Base-by-base conservation (phyloP, 345 rosid genomes). In the Zanthoxylum bungeanum region DNA sequence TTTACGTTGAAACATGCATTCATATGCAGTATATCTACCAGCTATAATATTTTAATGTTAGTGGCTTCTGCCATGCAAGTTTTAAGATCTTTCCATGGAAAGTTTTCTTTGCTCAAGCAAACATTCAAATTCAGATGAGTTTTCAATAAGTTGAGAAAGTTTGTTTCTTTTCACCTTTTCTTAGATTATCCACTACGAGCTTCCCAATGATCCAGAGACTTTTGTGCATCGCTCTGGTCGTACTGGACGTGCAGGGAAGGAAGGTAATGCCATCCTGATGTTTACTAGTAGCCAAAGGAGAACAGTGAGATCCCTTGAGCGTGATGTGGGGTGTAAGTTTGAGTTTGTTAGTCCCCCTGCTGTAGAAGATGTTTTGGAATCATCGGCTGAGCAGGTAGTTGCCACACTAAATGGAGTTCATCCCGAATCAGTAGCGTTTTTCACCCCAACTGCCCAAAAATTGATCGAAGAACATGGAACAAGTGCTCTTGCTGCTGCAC, bases 211-310 rank as follows among this genome's bases (percentile, higher is more conserved):
- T 73, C 81, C 98, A 19, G 99, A 95, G 81, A 89, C 98, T 39
- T 95, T 95, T 88, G 99, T 94, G 78, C 98, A 92, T 75, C 97
- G 98, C 66, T 95, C 99, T 74, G 99, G 98, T 33, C 98, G 98
- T 78, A 95, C 99, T 60, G 99, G 99, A 55, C 98, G 97, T 46
- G 99, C 98, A 12, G 99, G 99, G 72, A 95, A 95, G 82, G 90
- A 86, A 88, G 99, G 99, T 73, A 83, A 88, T 80, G 93, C 98
- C 53, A 80, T 95, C 83, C 82, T 95, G 73, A 86, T 95, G 99
- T 87, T 74, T 75, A 85, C 89, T 19, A 84, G 77, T 73, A 90
- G 83, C 83, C 99, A 95, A 81, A 89, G 90, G 84, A 89, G 96
- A 76, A 92, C 96, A 25, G 92, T 95, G 55, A 82, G 88, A 77